Conservation (phyloP, 2,329 filamentous ascomycete species). For the Verticillium alfalfae region DNA sequence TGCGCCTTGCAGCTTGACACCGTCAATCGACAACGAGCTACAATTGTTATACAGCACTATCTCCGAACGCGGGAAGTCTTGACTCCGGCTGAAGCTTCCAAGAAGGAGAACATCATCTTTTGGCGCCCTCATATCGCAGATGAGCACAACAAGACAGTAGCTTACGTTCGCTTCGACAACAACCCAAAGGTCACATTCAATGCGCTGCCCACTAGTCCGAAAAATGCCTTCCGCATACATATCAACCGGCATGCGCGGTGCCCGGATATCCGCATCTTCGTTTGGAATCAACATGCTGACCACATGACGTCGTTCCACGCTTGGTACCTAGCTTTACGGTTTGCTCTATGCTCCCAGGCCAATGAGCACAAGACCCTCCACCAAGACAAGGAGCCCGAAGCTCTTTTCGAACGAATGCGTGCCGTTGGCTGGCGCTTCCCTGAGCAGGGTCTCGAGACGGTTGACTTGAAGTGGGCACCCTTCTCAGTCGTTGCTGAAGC, state of each 20-base stretch:
- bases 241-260: slow-evolving; percentile 1
- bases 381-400: slow-evolving; percentile 7
- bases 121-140: slow-evolving; percentile 27
- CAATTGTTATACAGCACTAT: slow-evolving; percentile 64
- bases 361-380: slow-evolving; percentile 21
- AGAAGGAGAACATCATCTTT: slow-evolving; percentile 57
- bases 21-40: slow-evolving; percentile 81
- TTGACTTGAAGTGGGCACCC: background rate
- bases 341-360: background rate
- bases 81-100: slow-evolving; percentile 60
- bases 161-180: slow-evolving; percentile 32
- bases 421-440: background rate
- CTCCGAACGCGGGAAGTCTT: slow-evolving; percentile 45
- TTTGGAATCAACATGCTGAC: slow-evolving; percentile 18
- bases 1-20: slow-evolving; percentile 76
- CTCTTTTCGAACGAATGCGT: background rate
- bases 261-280: slow-evolving; percentile 17
- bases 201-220: slow-evolving; percentile 17
- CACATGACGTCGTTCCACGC: slow-evolving; percentile 30
- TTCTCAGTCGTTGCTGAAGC: background rate
- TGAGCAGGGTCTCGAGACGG: background rate
- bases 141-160: slow-evolving; percentile 15
- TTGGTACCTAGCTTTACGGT: slow-evolving; percentile 12
- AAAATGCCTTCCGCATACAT: slow-evolving; percentile 4
- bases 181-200: slow-evolving; percentile 33